Base-by-base conservation (phyloP, 1,284 basidiomycete species). In the Leccinum pallidistipes region DNA sequence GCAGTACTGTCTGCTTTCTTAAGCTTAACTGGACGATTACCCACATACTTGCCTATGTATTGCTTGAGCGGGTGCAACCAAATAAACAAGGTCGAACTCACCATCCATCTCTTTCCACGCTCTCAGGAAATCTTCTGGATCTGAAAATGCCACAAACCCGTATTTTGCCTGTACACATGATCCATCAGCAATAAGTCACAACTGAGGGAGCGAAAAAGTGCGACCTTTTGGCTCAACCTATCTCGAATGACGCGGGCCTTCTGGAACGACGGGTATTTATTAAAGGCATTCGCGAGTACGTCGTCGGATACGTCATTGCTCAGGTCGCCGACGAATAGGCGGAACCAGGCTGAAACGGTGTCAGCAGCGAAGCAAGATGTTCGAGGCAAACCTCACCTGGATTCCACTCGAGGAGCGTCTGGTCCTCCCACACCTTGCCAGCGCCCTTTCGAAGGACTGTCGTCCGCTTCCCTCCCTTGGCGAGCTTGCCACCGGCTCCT, bases 41-140 rank as follows among this genome's bases (percentile, higher is more conserved):
- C 95, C 58, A 98, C 95, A 76, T 98, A 98, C 80, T 98, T 97
- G 66, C 95, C 95, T 96, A 12, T 56, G 53, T 4, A n/a, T 5
- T 14, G 66, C 7, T 21, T 64, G 40, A 62, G 7, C 66, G 47
- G 50, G 29, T 56, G 51, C 57, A 45, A 57, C 24, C 61, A 55
- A 32, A 47, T 11, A 24, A 38, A 56, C 8, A 55, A 57, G 36
- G 12, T 50, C 57, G 31, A 14, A 72, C 90, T 59, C 69, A 91
- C 96, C 97, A 76, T 99, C 94, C 95, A 98, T 98, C 76, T 99
- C 95, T 74, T 99, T 99, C 97, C 97, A 99, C 7, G 97, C 97
- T 69, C 87, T 95, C 62, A 99, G 76, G 75, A 98, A 99, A 75
- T 99, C 97, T 78, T 99, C 97, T 0, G 97, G 97, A 71, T 99